Evolutionary conservation across 1,139 yeast species (phyloP).

Genomic region (Hansenula anomala): DNA sequence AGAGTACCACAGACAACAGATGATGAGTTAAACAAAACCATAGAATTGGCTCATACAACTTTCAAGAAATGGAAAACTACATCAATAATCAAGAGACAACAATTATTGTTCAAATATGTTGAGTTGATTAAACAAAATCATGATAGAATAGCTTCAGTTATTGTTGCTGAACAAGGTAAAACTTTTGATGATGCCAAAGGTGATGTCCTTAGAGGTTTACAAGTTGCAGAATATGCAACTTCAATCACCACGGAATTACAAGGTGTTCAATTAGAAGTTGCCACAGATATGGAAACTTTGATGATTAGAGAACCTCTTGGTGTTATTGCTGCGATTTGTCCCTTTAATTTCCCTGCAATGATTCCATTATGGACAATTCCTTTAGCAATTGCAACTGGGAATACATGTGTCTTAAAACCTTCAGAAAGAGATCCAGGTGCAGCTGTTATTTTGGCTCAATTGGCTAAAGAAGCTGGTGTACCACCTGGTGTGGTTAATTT

Average conservation of each 20-base stretch:
- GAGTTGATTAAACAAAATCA: constrained; percentile 60
- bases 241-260: constrained; percentile 52
- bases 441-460: constrained; percentile 67
- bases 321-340: constrained; percentile 69
- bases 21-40: constrained; percentile 53
- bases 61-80: constrained; percentile 45
- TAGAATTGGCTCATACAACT: constrained; percentile 51
- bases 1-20: constrained; percentile 69
- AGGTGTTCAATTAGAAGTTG: constrained; percentile 65
- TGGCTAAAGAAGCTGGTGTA: constrained; percentile 65
- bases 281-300: constrained; percentile 73
- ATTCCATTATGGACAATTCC: constrained; percentile 81
- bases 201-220: constrained; percentile 73
- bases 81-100: constrained; percentile 65
- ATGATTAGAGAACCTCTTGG: constrained; percentile 65
- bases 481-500: constrained; percentile 72
- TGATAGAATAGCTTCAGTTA: constrained; percentile 66
- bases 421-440: constrained; percentile 76
- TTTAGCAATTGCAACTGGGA: constrained; percentile 67
- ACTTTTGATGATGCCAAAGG: constrained; percentile 75
- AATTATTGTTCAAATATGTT: constrained; percentile 67
- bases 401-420: constrained; percentile 70
- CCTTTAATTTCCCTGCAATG: constrained; percentile 76
- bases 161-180: constrained; percentile 76
- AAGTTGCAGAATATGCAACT: constrained; percentile 56